Base-by-base conservation (phyloP, 1,139 yeast species). In the Yamadazyma diospyri region DNA sequence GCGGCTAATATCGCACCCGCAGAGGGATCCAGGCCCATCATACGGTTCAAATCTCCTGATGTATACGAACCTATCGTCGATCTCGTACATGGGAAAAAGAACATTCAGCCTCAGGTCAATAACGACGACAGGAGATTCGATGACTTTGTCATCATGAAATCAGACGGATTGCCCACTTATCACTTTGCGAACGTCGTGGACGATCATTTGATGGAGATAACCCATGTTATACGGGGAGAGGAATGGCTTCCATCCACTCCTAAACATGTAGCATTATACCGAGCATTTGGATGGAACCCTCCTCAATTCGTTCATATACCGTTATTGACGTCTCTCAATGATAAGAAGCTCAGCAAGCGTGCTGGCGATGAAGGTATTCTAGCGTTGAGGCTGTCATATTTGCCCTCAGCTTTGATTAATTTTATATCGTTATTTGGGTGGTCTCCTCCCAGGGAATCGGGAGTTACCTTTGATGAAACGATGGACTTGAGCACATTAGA, bases 181-280 rank as follows among this genome's bases (percentile, higher is more conserved):
- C 99, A 92, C 59, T 81, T 92, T 51, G 98, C 98, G 14, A 89
- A 87, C 50, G 96, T 92, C 2, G 78, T 92, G 2, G 99, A 92
- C 51, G 99, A 92, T 54, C 95, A 89, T 55, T 59, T 84, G 32
- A 94, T 92, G 98, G 59, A 76, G 30, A 84, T 92, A 26, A 85
- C 97, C 0, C 97, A 94, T 56, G 98, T 92, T 7, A 78, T 92
- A 8, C 69, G 99, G 42, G 99, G 99, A 23, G 98, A 92, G 52
- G 97, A 92, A 56, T 94, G 99, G 99, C 64, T 92, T 7, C 82
- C 95, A 1, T 85, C 97, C 0, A 92, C 98, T 0, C 96, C 97
- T 3, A 92, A 89, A 46, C 99, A 92, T 51, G 69, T 87, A 29
- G 94, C 96, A 0, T 58, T 92, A 37, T 94, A 92, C 51, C 49